phyloP scores from a whole-genome alignment of 2,329 filamentous ascomycete species.

The Dissoconium aciculare region DNA sequence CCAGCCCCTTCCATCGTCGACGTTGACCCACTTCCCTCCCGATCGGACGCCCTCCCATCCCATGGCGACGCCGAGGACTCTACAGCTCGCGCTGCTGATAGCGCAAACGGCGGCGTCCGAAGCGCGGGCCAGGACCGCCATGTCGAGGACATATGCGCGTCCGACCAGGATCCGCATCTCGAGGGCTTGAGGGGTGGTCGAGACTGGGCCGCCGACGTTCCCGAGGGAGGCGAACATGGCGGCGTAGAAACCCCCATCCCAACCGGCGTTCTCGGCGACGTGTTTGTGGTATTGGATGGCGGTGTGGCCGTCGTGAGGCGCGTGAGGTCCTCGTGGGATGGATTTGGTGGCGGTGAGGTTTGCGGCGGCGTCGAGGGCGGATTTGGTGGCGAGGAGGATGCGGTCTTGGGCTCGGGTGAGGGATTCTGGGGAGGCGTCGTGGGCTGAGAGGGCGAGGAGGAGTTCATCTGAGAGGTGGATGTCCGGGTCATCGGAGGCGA shows the following conservation, averaged over 20 bases:
- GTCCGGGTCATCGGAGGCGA: conserved; percentile 70
- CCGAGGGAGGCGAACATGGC: conserved; percentile 72
- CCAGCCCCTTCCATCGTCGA: conserved; percentile 46
- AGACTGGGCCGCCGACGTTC: conserved; percentile 5
- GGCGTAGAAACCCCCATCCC: conserved; percentile 77
- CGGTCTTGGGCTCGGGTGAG: conserved; percentile 53
- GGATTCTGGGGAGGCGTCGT: conserved; percentile 22
- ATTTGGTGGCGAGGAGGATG: conserved; percentile 59
- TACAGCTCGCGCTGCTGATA: conserved; percentile 52
- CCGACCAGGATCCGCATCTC: conserved; percentile 59
- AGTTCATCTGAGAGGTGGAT: conserved; percentile 56
- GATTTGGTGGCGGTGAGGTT: conserved; percentile 12
- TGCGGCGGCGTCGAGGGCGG: conserved; percentile 27
- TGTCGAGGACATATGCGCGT: conserved; percentile 67
- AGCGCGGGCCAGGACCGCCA: conserved; percentile 52
- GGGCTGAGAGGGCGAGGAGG: conserved; percentile 23
- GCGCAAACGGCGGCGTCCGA: conserved; percentile 62
- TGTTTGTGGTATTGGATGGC: conserved; percentile 44
- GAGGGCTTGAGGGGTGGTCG: conserved; percentile 34
- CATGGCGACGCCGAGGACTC: conserved; percentile 70
- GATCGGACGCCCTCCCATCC: conserved; percentile 57
- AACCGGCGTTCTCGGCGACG: conserved; percentile 62
- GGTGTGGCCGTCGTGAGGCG: conserved; percentile 18
- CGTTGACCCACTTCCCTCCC: conserved; percentile 54
- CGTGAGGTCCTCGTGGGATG: too few relatives aligned